Evolutionary conservation across 768 basidiomycete species (phyloP), one percentile per base, ranked within the genome.

Genomic region (Phylloporus sp.): DNA sequence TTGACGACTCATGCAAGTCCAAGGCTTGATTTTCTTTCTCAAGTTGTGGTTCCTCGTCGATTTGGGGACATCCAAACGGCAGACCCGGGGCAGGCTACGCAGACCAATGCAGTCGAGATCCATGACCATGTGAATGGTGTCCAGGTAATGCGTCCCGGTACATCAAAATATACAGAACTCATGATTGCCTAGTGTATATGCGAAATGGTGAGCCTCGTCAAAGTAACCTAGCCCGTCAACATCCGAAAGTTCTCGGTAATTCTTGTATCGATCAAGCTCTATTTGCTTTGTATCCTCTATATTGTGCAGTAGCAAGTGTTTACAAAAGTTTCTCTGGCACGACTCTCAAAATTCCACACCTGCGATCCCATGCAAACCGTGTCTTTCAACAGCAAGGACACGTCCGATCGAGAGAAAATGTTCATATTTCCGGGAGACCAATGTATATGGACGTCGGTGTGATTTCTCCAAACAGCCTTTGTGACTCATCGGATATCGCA

Each of bases 391-490:
- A n/a, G n/a, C n/a, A n/a, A n/a, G n/a, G n/a, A n/a, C n/a, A n/a
- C n/a, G n/a, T n/a, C n/a, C n/a, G n/a, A n/a, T n/a, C n/a, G n/a
- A n/a, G n/a, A n/a, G n/a, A n/a, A n/a, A n/a, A n/a, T n/a, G n/a
- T n/a, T n/a, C n/a, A n/a, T n/a, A n/a, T n/a, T n/a, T n/a, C n/a
- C n/a, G n/a, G n/a, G n/a, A n/a, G n/a, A n/a, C n/a, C n/a, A n/a
- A n/a, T n/a, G n/a, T n/a, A n/a, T n/a, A n/a, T n/a, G n/a, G n/a
- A n/a, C n/a, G n/a, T n/a, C n/a, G n/a, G n/a, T n/a, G n/a, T n/a
- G n/a, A 86, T 77, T 26, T 81, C 71, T 6, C 86, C 87, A 55
- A 78, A 80, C 26, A 76, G 49, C 54, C 66, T 70, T 50, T 64
- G 58, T 8, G 72, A 62, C 42, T 79, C 79, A 38, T 77, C 72